Conservation (phyloP, 2,329 filamentous ascomycete genomes). For the Trichoderma harzianum region DNA sequence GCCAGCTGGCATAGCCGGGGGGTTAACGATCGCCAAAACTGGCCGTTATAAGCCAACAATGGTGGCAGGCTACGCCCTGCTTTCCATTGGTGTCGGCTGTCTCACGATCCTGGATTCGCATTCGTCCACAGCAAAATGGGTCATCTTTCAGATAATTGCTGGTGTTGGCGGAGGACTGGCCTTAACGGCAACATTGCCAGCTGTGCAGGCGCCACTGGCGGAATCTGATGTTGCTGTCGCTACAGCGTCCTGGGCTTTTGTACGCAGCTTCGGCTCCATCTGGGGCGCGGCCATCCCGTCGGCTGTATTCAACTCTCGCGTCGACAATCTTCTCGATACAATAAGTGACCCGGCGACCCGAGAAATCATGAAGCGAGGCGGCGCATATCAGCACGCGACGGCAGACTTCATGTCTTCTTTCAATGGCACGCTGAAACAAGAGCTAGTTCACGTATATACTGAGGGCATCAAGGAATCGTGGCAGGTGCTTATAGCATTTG, state of each 20-base stretch:
- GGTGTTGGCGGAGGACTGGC: neutral
- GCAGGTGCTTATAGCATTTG: neutral
- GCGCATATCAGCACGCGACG: neutral
- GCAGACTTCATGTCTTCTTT: neutral
- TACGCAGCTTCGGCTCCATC: neutral
- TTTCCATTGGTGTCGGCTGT: neutral
- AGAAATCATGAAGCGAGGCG: neutral
- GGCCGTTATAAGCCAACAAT: neutral
- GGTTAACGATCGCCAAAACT: neutral
- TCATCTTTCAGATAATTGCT: neutral
- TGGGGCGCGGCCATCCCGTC: neutral
- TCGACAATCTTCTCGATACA: neutral
- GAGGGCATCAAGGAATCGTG: neutral
- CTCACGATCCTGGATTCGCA: neutral
- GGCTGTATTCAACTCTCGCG: neutral
- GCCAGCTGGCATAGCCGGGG: neutral
- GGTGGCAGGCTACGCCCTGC: neutral
- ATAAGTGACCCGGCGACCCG: neutral
- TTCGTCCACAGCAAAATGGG: neutral
- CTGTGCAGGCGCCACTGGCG: neutral
- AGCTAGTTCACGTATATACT: neutral
- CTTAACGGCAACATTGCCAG: neutral
- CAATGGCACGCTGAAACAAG: neutral
- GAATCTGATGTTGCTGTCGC: neutral
- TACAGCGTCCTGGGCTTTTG: neutral